Evolutionary conservation across 1,139 yeast genomes (phyloP).

Genomic region (Yamadazyma epiphylla): DNA sequence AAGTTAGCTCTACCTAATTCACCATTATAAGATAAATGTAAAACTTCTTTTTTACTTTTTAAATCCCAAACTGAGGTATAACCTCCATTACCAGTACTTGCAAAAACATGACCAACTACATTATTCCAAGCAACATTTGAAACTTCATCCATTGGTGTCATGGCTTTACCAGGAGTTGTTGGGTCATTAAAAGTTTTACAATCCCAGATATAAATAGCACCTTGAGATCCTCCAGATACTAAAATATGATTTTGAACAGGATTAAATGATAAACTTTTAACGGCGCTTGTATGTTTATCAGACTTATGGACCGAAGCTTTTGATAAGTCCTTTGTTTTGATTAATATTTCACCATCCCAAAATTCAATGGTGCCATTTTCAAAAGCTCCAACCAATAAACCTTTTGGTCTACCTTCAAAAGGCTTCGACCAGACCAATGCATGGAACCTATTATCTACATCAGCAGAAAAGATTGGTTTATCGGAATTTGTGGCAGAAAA

Average conservation of each 20-base stretch:
- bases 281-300: slow-evolving; percentile 65
- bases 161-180: slow-evolving; percentile 70
- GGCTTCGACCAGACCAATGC: slow-evolving; percentile 85
- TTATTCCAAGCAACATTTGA: slow-evolving; percentile 89
- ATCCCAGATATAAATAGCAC: slow-evolving; percentile 91
- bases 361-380: slow-evolving; percentile 80
- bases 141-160: slow-evolving; percentile 80
- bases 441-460: slow-evolving; percentile 63
- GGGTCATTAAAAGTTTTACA: slow-evolving; percentile 61
- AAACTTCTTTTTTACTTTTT: slow-evolving; percentile 80
- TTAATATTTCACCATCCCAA: slow-evolving; percentile 58
- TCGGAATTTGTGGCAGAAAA: slow-evolving; percentile 38
- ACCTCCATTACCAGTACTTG: slow-evolving; percentile 81
- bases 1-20: slow-evolving; percentile 55
- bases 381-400: slow-evolving; percentile 82
- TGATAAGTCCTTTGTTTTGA: slow-evolving; percentile 33
- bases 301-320: slow-evolving; percentile 47
- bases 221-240: slow-evolving; percentile 84
- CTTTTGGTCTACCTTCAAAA: slow-evolving; percentile 48
- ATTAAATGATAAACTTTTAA: slow-evolving; percentile 73
- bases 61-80: slow-evolving; percentile 94
- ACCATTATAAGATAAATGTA: slow-evolving; percentile 69
- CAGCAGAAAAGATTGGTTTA: slow-evolving; percentile 47
- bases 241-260: slow-evolving; percentile 68
- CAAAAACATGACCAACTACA: slow-evolving; percentile 80